Evolutionary conservation across 2,329 filamentous ascomycete species (phyloP).

Genomic region (Dactylonectria macrodidyma): DNA sequence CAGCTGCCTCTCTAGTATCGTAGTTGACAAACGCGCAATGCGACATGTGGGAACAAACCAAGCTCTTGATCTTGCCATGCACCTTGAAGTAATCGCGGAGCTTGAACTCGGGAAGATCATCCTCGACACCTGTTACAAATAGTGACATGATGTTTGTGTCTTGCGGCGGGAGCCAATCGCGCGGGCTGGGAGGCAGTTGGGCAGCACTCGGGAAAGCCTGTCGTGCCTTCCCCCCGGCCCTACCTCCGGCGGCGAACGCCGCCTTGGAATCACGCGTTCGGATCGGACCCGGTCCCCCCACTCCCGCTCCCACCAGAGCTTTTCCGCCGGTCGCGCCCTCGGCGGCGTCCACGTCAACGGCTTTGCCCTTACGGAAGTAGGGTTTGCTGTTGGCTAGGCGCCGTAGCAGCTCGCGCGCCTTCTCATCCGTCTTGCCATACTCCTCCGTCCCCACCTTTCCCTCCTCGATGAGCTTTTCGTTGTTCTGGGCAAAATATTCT

Average conservation of each 20-base stretch:
- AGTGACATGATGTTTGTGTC: slow-evolving; percentile 92
- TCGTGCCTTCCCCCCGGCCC: slow-evolving; percentile 61
- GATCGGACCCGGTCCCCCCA: slow-evolving; percentile 81
- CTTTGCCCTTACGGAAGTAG: slow-evolving; percentile 90
- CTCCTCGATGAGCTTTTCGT: slow-evolving; percentile 95
- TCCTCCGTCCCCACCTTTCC: slow-evolving; percentile 88
- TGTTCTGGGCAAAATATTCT: slow-evolving; percentile 98
- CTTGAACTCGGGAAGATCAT: slow-evolving; percentile 94
- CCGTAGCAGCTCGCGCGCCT: slow-evolving; percentile 89
- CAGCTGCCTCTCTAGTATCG: slow-evolving; percentile 85
- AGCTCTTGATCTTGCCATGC: slow-evolving; percentile 90
- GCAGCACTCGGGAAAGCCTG: slow-evolving; percentile 78
- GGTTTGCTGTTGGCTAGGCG: slow-evolving; percentile 92
- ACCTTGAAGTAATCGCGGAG: slow-evolving; percentile 91
- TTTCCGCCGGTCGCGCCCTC: slow-evolving; percentile 60
- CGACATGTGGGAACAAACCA: slow-evolving; percentile 96
- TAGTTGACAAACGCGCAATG: slow-evolving; percentile 99
- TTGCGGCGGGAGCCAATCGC: slow-evolving; percentile 87
- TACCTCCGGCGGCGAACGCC: slow-evolving; percentile 64
- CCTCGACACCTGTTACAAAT: slow-evolving; percentile 95
- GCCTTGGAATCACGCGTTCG: slow-evolving; percentile 78
- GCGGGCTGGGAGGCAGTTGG: slow-evolving; percentile 83
- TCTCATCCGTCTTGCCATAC: slow-evolving; percentile 98
- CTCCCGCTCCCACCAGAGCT: slow-evolving; percentile 67
- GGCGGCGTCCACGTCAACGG: slow-evolving; percentile 71